Evolutionary conservation across 2,329 filamentous ascomycete genomes (phyloP).

Genomic region (Juglanconis oblonga): DNA sequence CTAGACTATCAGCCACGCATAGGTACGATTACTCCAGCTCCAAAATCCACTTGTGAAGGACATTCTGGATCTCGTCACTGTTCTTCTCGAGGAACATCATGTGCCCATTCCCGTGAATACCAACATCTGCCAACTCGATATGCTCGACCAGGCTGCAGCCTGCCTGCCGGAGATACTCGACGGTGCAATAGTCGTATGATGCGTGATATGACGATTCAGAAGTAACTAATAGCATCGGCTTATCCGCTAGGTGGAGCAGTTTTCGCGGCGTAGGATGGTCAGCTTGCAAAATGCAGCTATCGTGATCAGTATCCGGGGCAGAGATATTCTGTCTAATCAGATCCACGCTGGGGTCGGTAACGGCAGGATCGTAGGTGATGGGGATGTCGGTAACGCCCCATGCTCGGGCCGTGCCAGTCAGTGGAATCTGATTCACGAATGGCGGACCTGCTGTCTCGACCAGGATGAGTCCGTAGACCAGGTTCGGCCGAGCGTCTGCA

Average conservation of each 20-base stretch:
- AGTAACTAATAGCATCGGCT: conserved; percentile 38
- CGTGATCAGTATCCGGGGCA: conserved; percentile 20
- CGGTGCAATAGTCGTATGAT: conserved; percentile 41
- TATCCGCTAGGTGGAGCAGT: conserved; percentile 32
- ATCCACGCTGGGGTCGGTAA: conserved; percentile 33
- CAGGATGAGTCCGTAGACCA: conserved; percentile 39
- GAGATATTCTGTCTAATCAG: conserved; percentile 29
- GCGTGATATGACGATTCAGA: conserved; percentile 42
- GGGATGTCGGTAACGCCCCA: conserved; percentile 50
- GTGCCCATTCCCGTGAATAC: conserved; percentile 44
- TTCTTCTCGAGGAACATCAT: conserved; percentile 49
- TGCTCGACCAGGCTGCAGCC: conserved; percentile 29
- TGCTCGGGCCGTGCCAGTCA: conserved; percentile 29
- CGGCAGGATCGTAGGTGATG: conserved; percentile 43
- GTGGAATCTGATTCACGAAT: conserved; percentile 40
- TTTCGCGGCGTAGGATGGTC: conserved; percentile 30
- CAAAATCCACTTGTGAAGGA: background rate
- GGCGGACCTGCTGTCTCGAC: conserved; percentile 47
- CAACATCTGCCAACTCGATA: conserved; percentile 34
- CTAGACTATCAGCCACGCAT: background rate
- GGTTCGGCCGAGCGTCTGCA: conserved; percentile 37
- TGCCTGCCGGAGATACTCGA: conserved; percentile 40
- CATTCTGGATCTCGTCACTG: conserved; percentile 32
- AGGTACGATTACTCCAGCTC: background rate
- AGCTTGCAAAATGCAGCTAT: conserved; percentile 34